phyloP scores from a whole-genome alignment of 164 flowering plant genomes.

The Magnolia officinalis region DNA sequence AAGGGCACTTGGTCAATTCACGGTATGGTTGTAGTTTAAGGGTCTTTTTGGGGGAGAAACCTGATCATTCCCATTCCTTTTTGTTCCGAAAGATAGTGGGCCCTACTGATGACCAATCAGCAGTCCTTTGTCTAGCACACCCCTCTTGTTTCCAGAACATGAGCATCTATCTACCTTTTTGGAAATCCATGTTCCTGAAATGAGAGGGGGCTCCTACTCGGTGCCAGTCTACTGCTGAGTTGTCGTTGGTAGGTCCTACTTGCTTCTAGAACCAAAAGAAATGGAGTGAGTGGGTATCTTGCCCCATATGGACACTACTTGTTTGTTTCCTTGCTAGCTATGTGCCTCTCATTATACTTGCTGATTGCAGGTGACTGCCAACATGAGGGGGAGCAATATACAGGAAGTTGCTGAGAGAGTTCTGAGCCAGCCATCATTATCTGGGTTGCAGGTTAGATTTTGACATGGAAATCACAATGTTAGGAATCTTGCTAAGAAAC shows the following conservation, averaged over 20 bases:
- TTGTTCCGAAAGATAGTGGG: background rate
- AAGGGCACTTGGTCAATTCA: constrained; percentile 80
- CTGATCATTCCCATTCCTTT: background rate
- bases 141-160: no score
- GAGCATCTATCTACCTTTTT: background rate
- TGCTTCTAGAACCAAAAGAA: background rate
- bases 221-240: background rate
- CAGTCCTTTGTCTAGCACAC: background rate
- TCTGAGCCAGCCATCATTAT: constrained; percentile 66
- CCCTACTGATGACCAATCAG: background rate
- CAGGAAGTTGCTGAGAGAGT: constrained; percentile 87
- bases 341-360: constrained; percentile 5
- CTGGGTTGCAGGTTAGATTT: constrained; percentile 79
- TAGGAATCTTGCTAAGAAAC: background rate
- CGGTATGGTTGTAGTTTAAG: constrained; percentile 33
- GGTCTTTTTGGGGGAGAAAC: background rate
- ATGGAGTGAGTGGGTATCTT: background rate
- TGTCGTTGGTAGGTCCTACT: background rate
- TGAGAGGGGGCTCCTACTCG: background rate
- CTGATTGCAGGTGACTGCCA: constrained; percentile 71
- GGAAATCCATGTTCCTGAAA: background rate
- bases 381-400: constrained; percentile 88
- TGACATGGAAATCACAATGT: background rate
- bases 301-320: background rate
- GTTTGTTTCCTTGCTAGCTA: background rate